These are phyloP conservation scores for Globisporangium cylindrosporum DNA, from an alignment of 352 stramenopile genomes.

Conservation along the genomic window DNA sequence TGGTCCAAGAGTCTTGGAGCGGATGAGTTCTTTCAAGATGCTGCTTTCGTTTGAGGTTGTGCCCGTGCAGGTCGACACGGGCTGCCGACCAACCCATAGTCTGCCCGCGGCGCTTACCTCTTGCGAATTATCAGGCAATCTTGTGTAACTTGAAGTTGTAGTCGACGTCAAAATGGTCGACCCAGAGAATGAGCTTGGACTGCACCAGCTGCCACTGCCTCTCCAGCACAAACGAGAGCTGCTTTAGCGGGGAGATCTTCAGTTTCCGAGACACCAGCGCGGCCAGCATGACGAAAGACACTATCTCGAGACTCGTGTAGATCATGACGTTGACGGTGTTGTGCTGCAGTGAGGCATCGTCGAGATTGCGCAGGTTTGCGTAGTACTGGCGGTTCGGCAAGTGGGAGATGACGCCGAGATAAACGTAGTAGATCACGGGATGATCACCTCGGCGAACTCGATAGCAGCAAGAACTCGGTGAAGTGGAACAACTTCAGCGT, in stretches of 20 bases:
- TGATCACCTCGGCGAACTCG: conserved; percentile 21
- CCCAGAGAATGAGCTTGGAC: conserved; percentile 26
- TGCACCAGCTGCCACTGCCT: conserved; percentile 23
- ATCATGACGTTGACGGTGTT: conserved; percentile 15
- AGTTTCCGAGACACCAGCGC: conserved; percentile 4
- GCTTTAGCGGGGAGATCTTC: conserved; percentile 12
- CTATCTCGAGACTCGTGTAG: conserved; percentile 21
- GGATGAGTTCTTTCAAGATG: too few relatives aligned
- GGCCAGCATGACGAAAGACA: conserved; percentile 13
- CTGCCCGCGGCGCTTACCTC: background rate
- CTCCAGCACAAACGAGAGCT: conserved; percentile 28
- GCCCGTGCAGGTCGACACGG: too few relatives aligned
- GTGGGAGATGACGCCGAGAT: background rate
- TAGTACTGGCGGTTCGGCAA: conserved; percentile 13
- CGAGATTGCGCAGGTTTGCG: background rate
- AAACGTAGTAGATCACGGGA: conserved; percentile 16
- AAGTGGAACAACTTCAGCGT: conserved; percentile 13
- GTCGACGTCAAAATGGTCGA: conserved; percentile 19
- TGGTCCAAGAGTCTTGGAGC: background rate
- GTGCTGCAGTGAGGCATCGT: background rate
- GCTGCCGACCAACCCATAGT: background rate
- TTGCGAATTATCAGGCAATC: background rate
- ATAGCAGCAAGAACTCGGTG: conserved; percentile 17
- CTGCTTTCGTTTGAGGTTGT: too few relatives aligned
- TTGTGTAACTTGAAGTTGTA: conserved; percentile 17